Evolutionary conservation across 2,329 filamentous ascomycete genomes (phyloP).

Genomic region (Aspergillus costaricaensis): DNA sequence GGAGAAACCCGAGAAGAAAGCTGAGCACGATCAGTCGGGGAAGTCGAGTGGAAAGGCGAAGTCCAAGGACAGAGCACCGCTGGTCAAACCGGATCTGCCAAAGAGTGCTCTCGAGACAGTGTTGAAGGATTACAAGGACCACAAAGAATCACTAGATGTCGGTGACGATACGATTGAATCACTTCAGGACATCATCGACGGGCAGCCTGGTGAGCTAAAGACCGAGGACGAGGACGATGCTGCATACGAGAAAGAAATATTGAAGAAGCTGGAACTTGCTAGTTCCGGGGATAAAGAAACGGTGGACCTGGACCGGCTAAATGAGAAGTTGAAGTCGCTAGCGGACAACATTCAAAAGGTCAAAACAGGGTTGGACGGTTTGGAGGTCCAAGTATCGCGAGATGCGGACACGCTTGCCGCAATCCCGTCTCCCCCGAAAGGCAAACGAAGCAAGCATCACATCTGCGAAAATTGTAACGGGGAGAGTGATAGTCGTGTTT

Average conservation of each 20-base stretch:
- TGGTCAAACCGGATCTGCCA: conserved; percentile 42
- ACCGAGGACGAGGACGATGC: conserved; percentile 34
- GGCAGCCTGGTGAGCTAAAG: conserved; percentile 29
- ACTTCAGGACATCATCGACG: conserved; percentile 44
- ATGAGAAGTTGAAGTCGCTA: conserved; percentile 43
- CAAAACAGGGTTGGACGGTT: conserved; percentile 40
- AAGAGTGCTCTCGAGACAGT: conserved; percentile 47
- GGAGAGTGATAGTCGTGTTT: conserved; percentile 31
- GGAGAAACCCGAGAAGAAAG: neutral
- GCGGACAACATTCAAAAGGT: conserved; percentile 44
- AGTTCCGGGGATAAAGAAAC: conserved; percentile 24
- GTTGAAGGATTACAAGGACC: conserved; percentile 42
- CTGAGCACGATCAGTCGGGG: neutral
- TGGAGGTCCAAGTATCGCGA: conserved; percentile 41
- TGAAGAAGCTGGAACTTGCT: conserved; percentile 26
- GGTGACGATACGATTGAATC: conserved; percentile 51
- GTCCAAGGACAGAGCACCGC: conserved; percentile 23
- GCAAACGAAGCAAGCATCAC: conserved; percentile 7
- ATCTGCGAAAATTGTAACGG: conserved; percentile 28
- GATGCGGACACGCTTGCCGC: conserved; percentile 21
- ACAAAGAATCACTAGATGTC: conserved; percentile 40
- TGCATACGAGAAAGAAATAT: conserved; percentile 34
- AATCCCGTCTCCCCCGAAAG: conserved; percentile 19
- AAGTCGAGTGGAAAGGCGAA: conserved; percentile 1
- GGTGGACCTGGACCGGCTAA: conserved; percentile 40